Conservation (phyloP, 345 rosid species). For the Reutealis trisperma region DNA sequence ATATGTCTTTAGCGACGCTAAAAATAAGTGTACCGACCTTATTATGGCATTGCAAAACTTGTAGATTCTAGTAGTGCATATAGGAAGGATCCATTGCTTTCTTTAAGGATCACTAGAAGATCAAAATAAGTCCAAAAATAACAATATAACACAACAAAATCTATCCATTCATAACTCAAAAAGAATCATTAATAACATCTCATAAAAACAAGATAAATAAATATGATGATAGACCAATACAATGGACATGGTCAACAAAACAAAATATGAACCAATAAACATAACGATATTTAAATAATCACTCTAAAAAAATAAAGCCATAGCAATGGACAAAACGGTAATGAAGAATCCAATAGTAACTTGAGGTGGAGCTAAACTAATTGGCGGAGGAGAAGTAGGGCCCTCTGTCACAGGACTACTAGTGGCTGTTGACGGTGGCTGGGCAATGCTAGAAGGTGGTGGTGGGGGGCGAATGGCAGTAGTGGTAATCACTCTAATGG, state of each 20-base stretch:
- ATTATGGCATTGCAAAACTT: no score
- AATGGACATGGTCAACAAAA: neutral
- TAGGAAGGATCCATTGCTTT: no score
- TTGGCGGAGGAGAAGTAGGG: neutral
- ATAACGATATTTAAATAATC: no score
- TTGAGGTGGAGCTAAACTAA: neutral
- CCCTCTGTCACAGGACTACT: neutral
- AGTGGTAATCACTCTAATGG: neutral
- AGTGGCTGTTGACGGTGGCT: slow-evolving; percentile 3
- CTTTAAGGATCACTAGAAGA: no score
- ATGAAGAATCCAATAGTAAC: neutral
- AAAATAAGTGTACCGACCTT: no score
- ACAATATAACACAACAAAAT: no score
- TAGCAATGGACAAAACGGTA: neutral
- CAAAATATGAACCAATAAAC: neutral
- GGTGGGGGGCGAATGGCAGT: neutral
- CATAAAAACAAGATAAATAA: neutral
- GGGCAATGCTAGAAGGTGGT: neutral
- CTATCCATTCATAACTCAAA: neutral
- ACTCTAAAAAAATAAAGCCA: slow-evolving; percentile 4
- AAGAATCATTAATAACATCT: neutral
- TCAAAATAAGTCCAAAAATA: no score
- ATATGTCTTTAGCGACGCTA: no score
- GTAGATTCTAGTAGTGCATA: no score
- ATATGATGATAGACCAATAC: neutral